Percentiles rank a stretch among this genome's conserved stretches.
phyloP scores from a whole-genome alignment of 192 early-diverging fungal genomes.

The Tieghemiomyces parasiticus region DNA sequence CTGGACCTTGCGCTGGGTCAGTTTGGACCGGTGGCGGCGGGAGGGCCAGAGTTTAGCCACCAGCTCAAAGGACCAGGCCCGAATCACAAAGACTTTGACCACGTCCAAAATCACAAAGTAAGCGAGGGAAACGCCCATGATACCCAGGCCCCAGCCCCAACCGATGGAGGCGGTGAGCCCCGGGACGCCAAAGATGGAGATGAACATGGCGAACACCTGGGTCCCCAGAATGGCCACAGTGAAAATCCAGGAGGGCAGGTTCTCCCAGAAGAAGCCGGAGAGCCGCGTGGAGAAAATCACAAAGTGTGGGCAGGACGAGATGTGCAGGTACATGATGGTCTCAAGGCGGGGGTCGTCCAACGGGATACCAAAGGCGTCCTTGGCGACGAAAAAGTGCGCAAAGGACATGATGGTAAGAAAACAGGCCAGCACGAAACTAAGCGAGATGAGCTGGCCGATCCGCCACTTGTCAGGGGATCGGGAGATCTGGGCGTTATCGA shows the following conservation, averaged over 20 bases:
- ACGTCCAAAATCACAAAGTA: slow-evolving; percentile 75
- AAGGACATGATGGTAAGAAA: slow-evolving; percentile 65
- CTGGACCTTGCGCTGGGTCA: slow-evolving; percentile 34
- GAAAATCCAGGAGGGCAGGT: slow-evolving; percentile 66
- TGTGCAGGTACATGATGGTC: slow-evolving; percentile 88
- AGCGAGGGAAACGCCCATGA: slow-evolving; percentile 62
- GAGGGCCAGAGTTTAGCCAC: slow-evolving; percentile 76
- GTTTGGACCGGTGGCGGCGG: slow-evolving; percentile 37
- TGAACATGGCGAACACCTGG: slow-evolving; percentile 79
- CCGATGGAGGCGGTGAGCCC: slow-evolving; percentile 44
- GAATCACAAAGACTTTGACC: slow-evolving; percentile 82
- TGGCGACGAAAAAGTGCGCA: slow-evolving; percentile 69
- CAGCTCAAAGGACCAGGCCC: slow-evolving; percentile 76
- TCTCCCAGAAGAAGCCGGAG: slow-evolving; percentile 75
- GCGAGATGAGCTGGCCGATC: slow-evolving; percentile 76
- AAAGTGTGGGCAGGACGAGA: slow-evolving; percentile 83
- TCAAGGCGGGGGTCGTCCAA: slow-evolving; percentile 34
- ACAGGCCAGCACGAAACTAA: slow-evolving; percentile 62
- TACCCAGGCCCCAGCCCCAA: slow-evolving; percentile 50
- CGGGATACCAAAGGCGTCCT: slow-evolving; percentile 37
- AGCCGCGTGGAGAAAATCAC: slow-evolving; percentile 90
- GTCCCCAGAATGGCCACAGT: slow-evolving; percentile 70
- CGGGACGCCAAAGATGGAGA: slow-evolving; percentile 55
- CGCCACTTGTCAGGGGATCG: slow-evolving; percentile 86
- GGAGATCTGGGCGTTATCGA: slow-evolving; percentile 89